Evolutionary conservation across 1,139 yeast species (phyloP).

Genomic region (Scheffersomyces illinoinensis): DNA sequence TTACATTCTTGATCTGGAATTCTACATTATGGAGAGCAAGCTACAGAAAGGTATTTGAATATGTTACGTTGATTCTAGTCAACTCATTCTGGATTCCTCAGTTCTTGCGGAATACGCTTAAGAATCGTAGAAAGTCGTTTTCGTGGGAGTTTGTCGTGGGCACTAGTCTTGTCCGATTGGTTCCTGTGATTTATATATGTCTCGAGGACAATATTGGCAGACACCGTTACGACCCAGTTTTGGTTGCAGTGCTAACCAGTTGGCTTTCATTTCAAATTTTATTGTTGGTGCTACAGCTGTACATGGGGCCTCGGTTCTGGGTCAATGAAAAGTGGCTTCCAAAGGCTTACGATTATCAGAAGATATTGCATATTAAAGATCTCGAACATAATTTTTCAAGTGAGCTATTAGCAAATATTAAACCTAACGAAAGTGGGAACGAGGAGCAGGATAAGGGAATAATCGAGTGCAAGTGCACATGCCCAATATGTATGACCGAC

Average conservation of each 20-base stretch:
- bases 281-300: conserved; percentile 59
- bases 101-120: conserved; percentile 71
- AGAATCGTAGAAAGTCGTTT: conserved; percentile 69
- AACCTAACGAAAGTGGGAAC: conserved; percentile 15
- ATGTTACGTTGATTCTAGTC: conserved; percentile 46
- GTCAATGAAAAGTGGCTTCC: conserved; percentile 74
- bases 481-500: conserved; percentile 88
- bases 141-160: conserved; percentile 72
- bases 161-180: conserved; percentile 58
- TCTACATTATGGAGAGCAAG: conserved; percentile 65
- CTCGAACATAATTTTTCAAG: conserved; percentile 50
- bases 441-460: conserved; percentile 25
- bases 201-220: conserved; percentile 47
- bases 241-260: conserved; percentile 42
- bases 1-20: conserved; percentile 58
- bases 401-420: conserved; percentile 32
- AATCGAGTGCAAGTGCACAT: conserved; percentile 49
- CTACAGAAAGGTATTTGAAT: conserved; percentile 60
- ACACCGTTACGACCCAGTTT: conserved; percentile 55
- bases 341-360: conserved; percentile 80
- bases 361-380: conserved; percentile 58
- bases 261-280: conserved; percentile 63
- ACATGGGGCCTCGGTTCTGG: conserved; percentile 82
- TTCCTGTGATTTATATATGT: conserved; percentile 67
- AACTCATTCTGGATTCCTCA: conserved; percentile 94